Evolutionary conservation across 257 asterid genomes (phyloP).

Genomic region (Primulina eburnea): DNA sequence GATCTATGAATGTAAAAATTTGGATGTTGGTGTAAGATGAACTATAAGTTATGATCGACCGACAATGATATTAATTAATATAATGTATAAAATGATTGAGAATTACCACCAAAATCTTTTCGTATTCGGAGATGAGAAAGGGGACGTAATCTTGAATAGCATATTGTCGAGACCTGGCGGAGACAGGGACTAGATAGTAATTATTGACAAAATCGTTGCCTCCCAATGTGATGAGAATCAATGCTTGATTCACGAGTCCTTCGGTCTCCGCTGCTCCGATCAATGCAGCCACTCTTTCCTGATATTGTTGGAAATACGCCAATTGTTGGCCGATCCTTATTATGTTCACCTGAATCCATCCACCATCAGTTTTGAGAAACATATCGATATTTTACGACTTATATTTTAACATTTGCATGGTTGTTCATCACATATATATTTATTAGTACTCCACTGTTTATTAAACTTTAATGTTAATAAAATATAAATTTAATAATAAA

Average conservation of each 20-base stretch:
- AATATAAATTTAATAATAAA: too few species aligned
- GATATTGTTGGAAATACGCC: constrained; percentile 59
- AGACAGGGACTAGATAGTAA: constrained; percentile 63
- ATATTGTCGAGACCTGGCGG: constrained; percentile 68
- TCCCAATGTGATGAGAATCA: constrained; percentile 75
- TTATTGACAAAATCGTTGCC: constrained; percentile 93
- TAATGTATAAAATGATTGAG: not conserved
- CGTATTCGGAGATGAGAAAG: constrained; percentile 64
- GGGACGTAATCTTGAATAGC: constrained; percentile 54
- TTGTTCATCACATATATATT: too few species aligned
- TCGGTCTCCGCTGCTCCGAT: constrained; percentile 47
- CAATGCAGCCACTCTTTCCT: constrained; percentile 45
- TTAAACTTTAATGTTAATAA: too few species aligned
- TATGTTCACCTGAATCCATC: constrained; percentile 55
- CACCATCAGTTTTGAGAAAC: too few species aligned
- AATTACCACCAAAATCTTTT: constrained; percentile 51
- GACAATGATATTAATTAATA: too few species aligned
- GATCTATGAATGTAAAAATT: too few species aligned
- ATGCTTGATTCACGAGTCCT: constrained; percentile 50
- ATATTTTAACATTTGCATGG: too few species aligned
- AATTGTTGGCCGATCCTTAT: constrained; percentile 58
- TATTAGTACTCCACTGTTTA: too few species aligned
- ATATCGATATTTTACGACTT: too few species aligned
- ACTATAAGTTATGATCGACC: too few species aligned
- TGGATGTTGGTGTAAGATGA: too few species aligned